Evolutionary conservation across 75 land plant species (phyloP).

Genomic region (Cryptomeria japonica): DNA sequence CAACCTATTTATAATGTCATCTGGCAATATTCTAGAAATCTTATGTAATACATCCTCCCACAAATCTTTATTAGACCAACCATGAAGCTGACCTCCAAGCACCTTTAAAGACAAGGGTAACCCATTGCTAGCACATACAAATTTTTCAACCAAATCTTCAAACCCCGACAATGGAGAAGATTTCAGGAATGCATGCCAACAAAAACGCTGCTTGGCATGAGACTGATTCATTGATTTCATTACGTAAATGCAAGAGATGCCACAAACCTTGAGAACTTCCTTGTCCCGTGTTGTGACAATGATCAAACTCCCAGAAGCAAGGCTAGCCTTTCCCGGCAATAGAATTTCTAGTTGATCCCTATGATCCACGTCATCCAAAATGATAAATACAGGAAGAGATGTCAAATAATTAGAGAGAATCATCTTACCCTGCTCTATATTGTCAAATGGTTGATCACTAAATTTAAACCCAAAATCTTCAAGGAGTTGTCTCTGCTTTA

Average conservation of each 20-base stretch:
- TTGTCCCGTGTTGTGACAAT: neutral
- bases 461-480: neutral
- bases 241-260: neutral
- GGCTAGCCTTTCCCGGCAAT: neutral
- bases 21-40: neutral
- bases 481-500: neutral
- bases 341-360: neutral
- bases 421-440: neutral
- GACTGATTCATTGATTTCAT: neutral
- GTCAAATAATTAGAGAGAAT: neutral
- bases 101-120: neutral
- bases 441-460: too few relatives aligned
- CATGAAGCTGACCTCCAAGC: neutral
- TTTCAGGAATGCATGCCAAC: neutral
- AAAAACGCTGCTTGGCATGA: neutral
- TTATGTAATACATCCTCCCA: neutral
- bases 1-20: neutral
- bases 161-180: neutral
- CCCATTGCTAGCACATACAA: neutral
- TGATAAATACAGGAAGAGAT: neutral
- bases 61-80: neutral
- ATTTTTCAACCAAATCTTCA: neutral
- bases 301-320: neutral
- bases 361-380: neutral
- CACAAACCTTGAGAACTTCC: neutral